A percentile compares a stretch with the other conserved stretches of the same genome.
Conservation (phyloP, 805 yeast species). For the Kodamaea fukazawae region DNA sequence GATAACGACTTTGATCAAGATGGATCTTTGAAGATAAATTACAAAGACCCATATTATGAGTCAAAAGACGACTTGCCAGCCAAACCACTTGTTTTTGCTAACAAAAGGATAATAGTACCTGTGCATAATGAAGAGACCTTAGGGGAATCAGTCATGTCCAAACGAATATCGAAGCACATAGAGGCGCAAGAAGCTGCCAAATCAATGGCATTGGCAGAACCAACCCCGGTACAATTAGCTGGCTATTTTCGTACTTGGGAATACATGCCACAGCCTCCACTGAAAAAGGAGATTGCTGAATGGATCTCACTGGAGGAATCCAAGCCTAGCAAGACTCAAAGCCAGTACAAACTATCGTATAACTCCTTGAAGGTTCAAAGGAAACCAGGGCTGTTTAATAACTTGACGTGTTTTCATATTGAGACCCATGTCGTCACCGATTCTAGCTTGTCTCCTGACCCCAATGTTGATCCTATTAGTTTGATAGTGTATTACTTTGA, state of each 20-base stretch:
- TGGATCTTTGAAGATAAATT: constrained; percentile 52
- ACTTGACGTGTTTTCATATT: constrained; percentile 55
- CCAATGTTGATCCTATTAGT: constrained; percentile 53
- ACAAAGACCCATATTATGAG: constrained; percentile 63
- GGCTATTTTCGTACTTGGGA: constrained; percentile 35
- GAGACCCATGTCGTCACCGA: constrained; percentile 67
- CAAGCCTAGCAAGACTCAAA: constrained; percentile 39
- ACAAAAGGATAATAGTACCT: constrained; percentile 53
- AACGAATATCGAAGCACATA: constrained; percentile 3
- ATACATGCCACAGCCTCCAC: constrained; percentile 50
- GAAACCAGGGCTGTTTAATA: constrained; percentile 40
- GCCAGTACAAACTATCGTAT: constrained; percentile 39
- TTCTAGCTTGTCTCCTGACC: constrained; percentile 57
- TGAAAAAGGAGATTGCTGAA: constrained; percentile 29
- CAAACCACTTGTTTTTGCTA: constrained; percentile 63
- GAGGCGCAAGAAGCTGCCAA: not conserved
- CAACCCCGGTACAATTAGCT: not conserved
- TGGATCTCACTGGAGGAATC: constrained; percentile 29
- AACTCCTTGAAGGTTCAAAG: constrained; percentile 28
- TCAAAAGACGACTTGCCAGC: constrained; percentile 50
- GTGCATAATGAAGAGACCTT: constrained; percentile 10
- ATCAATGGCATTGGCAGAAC: too few relatives aligned
- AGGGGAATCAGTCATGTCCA: constrained; percentile 8
- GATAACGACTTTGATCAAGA: constrained; percentile 35
- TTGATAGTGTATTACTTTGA: constrained; percentile 66